Evolutionary conservation across 805 yeast species (phyloP).

Genomic region (Candida nitratophila): DNA sequence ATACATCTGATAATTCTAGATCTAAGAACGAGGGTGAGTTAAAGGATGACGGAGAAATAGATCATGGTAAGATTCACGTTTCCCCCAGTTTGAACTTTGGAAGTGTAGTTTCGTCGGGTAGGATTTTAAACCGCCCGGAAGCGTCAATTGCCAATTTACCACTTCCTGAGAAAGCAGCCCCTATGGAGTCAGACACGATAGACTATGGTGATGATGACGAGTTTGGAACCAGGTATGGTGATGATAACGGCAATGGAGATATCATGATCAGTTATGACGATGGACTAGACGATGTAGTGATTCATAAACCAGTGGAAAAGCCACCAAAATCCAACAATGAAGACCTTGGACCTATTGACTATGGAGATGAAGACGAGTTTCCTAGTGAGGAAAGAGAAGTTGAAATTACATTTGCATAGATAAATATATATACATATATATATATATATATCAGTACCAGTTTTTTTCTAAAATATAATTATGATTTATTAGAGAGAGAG

Average conservation of each 20-base stretch:
- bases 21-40: too few species aligned
- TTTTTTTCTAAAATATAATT: too few species aligned
- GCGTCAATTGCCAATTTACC: neutral
- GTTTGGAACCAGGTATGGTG: too few species aligned
- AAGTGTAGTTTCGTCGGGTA: neutral
- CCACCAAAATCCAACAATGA: neutral
- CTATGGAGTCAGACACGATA: neutral
- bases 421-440: neutral
- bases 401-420: slow-evolving; percentile 21
- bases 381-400: slow-evolving; percentile 24
- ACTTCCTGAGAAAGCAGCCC: neutral
- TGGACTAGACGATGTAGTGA: neutral
- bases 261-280: slow-evolving; percentile 5
- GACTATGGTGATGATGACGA: slow-evolving; percentile 17
- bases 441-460: neutral
- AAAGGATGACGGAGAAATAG: neutral
- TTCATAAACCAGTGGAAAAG: neutral
- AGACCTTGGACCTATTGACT: slow-evolving; percentile 10
- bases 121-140: neutral
- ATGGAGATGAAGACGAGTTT: slow-evolving; percentile 29
- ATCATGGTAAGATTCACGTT: too few species aligned
- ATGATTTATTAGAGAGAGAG: too few species aligned
- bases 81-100: neutral
- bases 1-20: neutral
- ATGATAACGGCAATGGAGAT: slow-evolving; percentile 12